Conservation (phyloP, 208 protist species). For the Trypanosoma cruzi region DNA sequence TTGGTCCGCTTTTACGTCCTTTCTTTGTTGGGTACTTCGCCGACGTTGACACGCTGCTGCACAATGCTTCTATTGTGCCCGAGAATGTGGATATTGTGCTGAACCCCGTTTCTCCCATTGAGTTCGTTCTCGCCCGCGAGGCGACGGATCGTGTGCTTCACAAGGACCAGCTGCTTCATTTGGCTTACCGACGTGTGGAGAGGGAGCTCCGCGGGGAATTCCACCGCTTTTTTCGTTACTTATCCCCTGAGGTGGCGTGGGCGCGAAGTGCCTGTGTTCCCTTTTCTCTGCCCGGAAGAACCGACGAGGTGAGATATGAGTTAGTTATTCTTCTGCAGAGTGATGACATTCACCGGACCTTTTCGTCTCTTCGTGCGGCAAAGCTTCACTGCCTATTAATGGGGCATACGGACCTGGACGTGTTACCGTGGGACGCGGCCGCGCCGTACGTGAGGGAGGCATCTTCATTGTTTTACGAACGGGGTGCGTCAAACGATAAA, state of each 20-base stretch:
- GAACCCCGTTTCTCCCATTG: slow-evolving; percentile 79
- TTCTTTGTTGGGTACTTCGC: slow-evolving; percentile 90
- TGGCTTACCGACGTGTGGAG: slow-evolving; percentile 77
- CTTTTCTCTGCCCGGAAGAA: slow-evolving; percentile 53
- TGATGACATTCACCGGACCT: slow-evolving; percentile 57
- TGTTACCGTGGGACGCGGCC: slow-evolving; percentile 60
- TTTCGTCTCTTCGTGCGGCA: slow-evolving; percentile 50
- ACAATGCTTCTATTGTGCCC: slow-evolving; percentile 86
- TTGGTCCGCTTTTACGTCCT: slow-evolving; percentile 60
- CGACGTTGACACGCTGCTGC: slow-evolving; percentile 83
- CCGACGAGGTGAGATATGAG: slow-evolving; percentile 58
- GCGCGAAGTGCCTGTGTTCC: slow-evolving; percentile 79
- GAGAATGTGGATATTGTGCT: slow-evolving; percentile 86
- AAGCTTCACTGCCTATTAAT: slow-evolving; percentile 68
- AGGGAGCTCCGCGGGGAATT: slow-evolving; percentile 81
- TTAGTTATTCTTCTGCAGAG: slow-evolving; percentile 74
- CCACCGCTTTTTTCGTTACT: slow-evolving; percentile 56
- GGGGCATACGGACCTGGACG: slow-evolving; percentile 79
- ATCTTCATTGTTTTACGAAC: slow-evolving; percentile 68
- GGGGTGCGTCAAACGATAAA: slow-evolving; percentile 11
- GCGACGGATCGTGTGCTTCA: slow-evolving; percentile 80
- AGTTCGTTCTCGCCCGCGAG: slow-evolving; percentile 86
- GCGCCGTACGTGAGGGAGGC: slow-evolving; percentile 70
- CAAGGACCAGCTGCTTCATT: slow-evolving; percentile 63
- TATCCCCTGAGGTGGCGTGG: slow-evolving; percentile 64